phyloP scores from a whole-genome alignment of 2,329 filamentous ascomycete genomes.

The Helminthosporium solani region DNA sequence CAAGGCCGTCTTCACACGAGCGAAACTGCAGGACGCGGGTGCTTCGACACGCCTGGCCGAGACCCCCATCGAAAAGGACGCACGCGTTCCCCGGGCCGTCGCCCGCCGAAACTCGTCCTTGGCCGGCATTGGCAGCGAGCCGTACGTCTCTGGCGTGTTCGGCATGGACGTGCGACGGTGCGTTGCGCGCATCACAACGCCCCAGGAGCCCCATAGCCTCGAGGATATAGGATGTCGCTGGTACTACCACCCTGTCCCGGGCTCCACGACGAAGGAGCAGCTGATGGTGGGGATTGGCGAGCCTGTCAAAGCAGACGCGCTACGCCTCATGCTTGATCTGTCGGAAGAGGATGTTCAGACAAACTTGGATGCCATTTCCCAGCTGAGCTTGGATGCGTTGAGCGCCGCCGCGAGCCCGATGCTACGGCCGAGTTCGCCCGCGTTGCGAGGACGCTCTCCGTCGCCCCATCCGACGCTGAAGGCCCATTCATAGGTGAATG shows the following conservation, averaged over 20 bases:
- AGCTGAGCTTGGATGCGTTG: constrained; percentile 39
- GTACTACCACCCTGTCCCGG: constrained; percentile 35
- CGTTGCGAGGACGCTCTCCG: constrained; percentile 36
- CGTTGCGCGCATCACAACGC: constrained; percentile 31
- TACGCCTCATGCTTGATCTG: constrained; percentile 40
- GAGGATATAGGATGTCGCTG: constrained; percentile 35
- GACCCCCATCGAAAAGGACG: constrained; percentile 32
- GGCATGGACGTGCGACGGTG: constrained; percentile 40
- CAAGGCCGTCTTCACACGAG: constrained; percentile 40
- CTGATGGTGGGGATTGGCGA: constrained; percentile 38
- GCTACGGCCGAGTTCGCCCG: constrained; percentile 38
- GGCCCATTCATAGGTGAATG: constrained; percentile 1
- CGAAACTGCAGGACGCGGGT: constrained; percentile 38
- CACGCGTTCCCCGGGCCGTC: constrained; percentile 34
- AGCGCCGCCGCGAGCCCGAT: constrained; percentile 39
- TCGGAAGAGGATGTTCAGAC: constrained; percentile 34
- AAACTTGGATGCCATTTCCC: constrained; percentile 40
- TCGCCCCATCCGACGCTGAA: constrained; percentile 31
- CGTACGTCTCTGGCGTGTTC: constrained; percentile 38
- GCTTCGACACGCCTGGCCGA: constrained; percentile 38
- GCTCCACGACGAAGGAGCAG: constrained; percentile 32
- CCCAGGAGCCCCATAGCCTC: constrained; percentile 35
- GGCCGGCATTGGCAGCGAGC: constrained; percentile 30
- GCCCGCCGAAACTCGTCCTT: constrained; percentile 28
- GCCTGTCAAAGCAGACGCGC: constrained; percentile 37